Evolutionary conservation across 257 asterid genomes (phyloP).

Genomic region (Fraxinus anomala): DNA sequence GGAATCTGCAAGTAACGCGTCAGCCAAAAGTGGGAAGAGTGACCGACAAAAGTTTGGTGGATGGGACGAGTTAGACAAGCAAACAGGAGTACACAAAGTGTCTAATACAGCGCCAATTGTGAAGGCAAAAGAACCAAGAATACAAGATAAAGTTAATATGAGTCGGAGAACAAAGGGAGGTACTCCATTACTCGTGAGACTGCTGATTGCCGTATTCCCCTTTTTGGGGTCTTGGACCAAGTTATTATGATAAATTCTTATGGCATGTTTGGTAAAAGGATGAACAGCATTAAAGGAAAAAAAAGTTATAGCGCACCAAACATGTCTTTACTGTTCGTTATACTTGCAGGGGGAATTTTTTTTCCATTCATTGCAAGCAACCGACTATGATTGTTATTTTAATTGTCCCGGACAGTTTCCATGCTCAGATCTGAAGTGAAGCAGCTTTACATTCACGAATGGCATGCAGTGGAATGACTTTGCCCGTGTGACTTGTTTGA

Average conservation of each 20-base stretch:
- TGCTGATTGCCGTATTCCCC: slow-evolving; percentile 59
- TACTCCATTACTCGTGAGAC: slow-evolving; percentile 49
- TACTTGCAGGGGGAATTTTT: neutral
- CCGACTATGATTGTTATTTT: neutral
- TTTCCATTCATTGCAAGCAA: neutral
- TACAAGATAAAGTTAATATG: slow-evolving; percentile 36
- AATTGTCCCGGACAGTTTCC: neutral
- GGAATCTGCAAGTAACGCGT: slow-evolving; percentile 41
- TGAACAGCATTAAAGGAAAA: no score
- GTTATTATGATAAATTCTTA: slow-evolving; percentile 38
- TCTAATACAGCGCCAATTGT: slow-evolving; percentile 22
- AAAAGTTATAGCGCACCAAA: neutral
- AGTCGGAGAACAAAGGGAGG: slow-evolving; percentile 55
- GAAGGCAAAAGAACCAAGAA: slow-evolving; percentile 25
- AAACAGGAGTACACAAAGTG: slow-evolving; percentile 33
- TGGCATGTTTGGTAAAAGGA: neutral
- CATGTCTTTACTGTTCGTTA: neutral
- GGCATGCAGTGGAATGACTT: neutral
- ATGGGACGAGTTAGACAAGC: slow-evolving; percentile 85
- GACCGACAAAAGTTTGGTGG: slow-evolving; percentile 57
- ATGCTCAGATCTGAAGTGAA: neutral
- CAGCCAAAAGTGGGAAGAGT: slow-evolving; percentile 30
- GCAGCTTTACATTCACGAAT: neutral
- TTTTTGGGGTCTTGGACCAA: slow-evolving; percentile 67
- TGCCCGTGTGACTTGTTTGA: neutral